Base-by-base conservation (phyloP, 495 filamentous ascomycete genomes). In the Arthonia radiata region DNA sequence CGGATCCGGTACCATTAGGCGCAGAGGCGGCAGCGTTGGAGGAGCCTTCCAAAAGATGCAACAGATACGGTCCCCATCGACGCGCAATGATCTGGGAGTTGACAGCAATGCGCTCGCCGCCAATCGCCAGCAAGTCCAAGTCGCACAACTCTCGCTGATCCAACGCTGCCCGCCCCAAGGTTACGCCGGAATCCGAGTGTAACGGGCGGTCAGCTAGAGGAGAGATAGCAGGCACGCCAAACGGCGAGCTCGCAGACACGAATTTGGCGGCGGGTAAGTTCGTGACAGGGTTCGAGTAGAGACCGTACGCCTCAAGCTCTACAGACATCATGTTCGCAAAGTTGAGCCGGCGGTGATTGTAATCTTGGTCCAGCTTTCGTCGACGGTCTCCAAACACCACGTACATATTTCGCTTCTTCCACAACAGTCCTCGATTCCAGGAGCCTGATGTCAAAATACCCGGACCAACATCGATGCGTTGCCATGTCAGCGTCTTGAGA, bases 331-430 rank as follows among this genome's bases (percentile, higher is more conserved):
- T 60, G 42, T 97, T 80, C 6, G 76, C 75, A 46, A 97, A 97
- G 43, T 97, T 97, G 50, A 94, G 90, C 9, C 89, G 69, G 7
- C 86, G 75, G 37, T 97, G 83, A 33, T 93, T 93, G 39, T 97
- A 97, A 40, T 97, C 86, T 32, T 97, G 89, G 0, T 93, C 83
- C n/a, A 94, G 54, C 31, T 73, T 90, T 25, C 86, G 57, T 46
- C 80, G 86, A 16, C 83, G 67, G 44, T 92, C 83, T 13, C 86
- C 86, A 13, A 97, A 59, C 33, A 97, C 79, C 23, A 97, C 79
- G 49, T 93, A 97, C 1, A 74, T 69, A 42, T 90, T 97, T 28
- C 89, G 61, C 24, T 81, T 66, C 32, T 76, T 67, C 86, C 86
- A 97, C 22, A 97, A 47, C 2, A 94, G 61, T 17, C 86, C 86